Evolutionary conservation across 78 protist genomes (phyloP).

Genomic region (Tieghemostelium lacteum): DNA sequence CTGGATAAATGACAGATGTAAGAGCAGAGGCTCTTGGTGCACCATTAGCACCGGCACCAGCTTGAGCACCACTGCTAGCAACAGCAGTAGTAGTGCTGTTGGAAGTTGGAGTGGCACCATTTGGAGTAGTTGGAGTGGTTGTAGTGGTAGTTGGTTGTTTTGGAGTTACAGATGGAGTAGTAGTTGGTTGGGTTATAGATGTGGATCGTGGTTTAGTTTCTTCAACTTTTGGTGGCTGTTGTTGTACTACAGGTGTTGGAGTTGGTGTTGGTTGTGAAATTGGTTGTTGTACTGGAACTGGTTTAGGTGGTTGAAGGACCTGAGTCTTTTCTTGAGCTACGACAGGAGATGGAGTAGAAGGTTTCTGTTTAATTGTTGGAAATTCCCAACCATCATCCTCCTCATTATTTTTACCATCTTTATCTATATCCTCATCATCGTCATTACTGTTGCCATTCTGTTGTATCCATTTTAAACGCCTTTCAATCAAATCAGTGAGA

Average conservation of each 20-base stretch:
- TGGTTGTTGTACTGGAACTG: background rate
- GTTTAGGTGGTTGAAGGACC: background rate
- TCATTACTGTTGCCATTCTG: slow-evolving; percentile 24
- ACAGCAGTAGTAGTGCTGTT: background rate
- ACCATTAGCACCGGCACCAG: slow-evolving; percentile 1
- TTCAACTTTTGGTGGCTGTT: background rate
- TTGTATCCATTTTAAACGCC: slow-evolving; percentile 73
- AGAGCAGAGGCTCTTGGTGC: slow-evolving; percentile 71
- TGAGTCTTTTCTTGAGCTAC: no score
- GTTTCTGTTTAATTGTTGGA: slow-evolving; percentile 63
- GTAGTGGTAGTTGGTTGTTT: slow-evolving; percentile 18
- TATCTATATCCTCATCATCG: slow-evolving; percentile 68
- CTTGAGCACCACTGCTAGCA: slow-evolving; percentile 21
- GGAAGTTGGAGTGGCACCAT: slow-evolving; percentile 19
- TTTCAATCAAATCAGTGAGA: slow-evolving; percentile 89
- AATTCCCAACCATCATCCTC: slow-evolving; percentile 85
- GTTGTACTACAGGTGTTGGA: slow-evolving; percentile 30
- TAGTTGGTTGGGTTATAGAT: background rate
- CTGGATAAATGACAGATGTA: slow-evolving; percentile 84
- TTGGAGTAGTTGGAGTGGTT: slow-evolving; percentile 1
- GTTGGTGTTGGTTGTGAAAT: background rate
- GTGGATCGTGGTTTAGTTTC: background rate
- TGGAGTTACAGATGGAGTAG: slow-evolving; percentile 43
- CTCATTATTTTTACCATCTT: slow-evolving; percentile 11
- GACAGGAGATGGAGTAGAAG: slow-evolving; percentile 1